phyloP scores from a whole-genome alignment of 2,329 filamentous ascomycete genomes.

The Pseudogymnoascus sp. region DNA sequence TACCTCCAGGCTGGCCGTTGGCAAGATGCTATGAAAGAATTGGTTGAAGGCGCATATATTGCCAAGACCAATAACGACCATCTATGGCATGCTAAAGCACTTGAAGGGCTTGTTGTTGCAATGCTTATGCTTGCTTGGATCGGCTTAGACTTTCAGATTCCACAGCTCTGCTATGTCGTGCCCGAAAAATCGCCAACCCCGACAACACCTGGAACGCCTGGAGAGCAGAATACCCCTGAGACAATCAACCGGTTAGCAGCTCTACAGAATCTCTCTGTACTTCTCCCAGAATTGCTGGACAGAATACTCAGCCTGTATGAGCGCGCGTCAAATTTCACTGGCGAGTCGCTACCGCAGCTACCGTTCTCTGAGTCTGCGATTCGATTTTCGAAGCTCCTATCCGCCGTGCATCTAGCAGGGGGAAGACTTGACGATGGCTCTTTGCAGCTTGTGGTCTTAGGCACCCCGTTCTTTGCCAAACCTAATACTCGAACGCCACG shows the following conservation, averaged over 20 bases:
- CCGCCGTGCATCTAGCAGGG: slow-evolving; percentile 55
- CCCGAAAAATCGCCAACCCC: slow-evolving; percentile 25
- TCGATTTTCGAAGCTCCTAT: slow-evolving; percentile 61
- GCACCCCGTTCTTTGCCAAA: slow-evolving; percentile 45
- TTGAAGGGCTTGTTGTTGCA: slow-evolving; percentile 78
- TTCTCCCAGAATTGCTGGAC: slow-evolving; percentile 67
- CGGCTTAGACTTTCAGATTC: slow-evolving; percentile 73
- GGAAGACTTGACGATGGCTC: slow-evolving; percentile 53
- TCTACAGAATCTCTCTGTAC: slow-evolving; percentile 43
- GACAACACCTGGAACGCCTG: slow-evolving; percentile 15
- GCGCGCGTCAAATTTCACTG: slow-evolving; percentile 50
- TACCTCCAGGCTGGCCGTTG: slow-evolving; percentile 86
- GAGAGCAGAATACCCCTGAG: slow-evolving; percentile 25
- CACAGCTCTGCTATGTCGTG: slow-evolving; percentile 38
- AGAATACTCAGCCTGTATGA: slow-evolving; percentile 67
- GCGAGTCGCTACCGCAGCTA: slow-evolving; percentile 62
- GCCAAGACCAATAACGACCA: slow-evolving; percentile 79
- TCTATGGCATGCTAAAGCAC: slow-evolving; percentile 92
- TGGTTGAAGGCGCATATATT: slow-evolving; percentile 68
- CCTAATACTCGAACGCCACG: slow-evolving; percentile 39
- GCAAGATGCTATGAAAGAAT: slow-evolving; percentile 76
- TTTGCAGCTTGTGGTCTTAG: slow-evolving; percentile 56
- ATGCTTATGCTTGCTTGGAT: slow-evolving; percentile 79
- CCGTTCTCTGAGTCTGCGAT: slow-evolving; percentile 66
- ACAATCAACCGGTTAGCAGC: slow-evolving; percentile 24